Percentiles rank a stretch among this genome's conserved stretches.
These are phyloP conservation scores for Paxillus involutus DNA, from an alignment of 768 basidiomycete species.

Conservation along the genomic window DNA sequence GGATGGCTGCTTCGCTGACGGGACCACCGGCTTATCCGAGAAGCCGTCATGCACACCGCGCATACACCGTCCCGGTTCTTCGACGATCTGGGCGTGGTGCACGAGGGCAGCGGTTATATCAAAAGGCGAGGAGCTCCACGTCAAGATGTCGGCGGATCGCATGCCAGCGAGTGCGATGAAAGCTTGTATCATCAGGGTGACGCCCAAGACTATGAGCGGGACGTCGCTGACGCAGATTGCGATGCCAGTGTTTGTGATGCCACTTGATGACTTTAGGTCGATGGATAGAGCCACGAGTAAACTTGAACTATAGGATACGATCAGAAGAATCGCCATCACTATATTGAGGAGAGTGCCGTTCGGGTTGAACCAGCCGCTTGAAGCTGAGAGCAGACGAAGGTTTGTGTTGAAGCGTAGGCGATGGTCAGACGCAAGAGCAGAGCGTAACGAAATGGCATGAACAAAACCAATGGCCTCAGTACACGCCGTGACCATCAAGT, in stretches of 20 bases:
- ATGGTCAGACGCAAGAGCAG: conserved; percentile 24
- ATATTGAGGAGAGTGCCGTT: conserved; percentile 23
- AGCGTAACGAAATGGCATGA: conserved; percentile 28
- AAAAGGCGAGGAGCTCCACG: conserved; percentile 34
- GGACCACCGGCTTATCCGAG: conserved; percentile 10
- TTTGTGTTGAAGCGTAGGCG: conserved; percentile 29
- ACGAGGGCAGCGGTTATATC: conserved; percentile 31
- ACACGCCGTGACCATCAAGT: conserved; percentile 25
- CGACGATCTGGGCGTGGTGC: conserved; percentile 22
- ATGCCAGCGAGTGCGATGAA: conserved; percentile 23
- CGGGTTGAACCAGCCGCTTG: conserved; percentile 15
- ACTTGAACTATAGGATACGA: conserved; percentile 29
- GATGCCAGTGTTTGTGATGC: neutral
- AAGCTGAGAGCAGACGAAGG: conserved; percentile 27
- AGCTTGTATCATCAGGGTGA: conserved; percentile 22
- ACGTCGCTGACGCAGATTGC: conserved; percentile 22
- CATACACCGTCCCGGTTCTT: conserved; percentile 25
- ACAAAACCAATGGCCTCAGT: conserved; percentile 30
- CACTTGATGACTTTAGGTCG: conserved; percentile 15
- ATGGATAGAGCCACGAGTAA: conserved; percentile 22
- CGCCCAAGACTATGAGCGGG: conserved; percentile 29
- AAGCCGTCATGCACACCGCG: conserved; percentile 12
- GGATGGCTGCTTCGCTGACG: conserved; percentile 20
- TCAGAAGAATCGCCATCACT: conserved; percentile 27
- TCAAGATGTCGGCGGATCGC: conserved; percentile 22